Evolutionary conservation across 805 yeast genomes (phyloP), one percentile per base, ranked within the genome.

Genomic region (Kuraishia floccosa): DNA sequence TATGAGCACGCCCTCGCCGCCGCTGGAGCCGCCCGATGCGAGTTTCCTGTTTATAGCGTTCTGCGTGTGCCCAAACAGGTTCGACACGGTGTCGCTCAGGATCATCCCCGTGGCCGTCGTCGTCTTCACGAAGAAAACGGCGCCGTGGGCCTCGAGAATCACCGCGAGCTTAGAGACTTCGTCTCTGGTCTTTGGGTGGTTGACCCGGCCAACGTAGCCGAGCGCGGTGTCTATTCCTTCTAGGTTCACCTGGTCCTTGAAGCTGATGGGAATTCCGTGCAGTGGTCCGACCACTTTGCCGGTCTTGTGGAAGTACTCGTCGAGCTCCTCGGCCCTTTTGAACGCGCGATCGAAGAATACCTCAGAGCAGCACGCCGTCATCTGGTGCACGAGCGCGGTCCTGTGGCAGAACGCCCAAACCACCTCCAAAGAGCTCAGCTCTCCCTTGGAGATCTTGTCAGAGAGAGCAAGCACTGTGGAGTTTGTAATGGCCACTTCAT

Each of bases 191-290:
- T 44, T 56, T 27, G 57, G 63, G 31, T 17, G 41, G 13, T 34
- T 33, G 18, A 31, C 17, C 25, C 21, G 43, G 27, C 43, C 41
- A 9, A 59, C 55, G 35, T 58, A 61, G 3, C 64, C 61, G 17
- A 56, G 54, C 19, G 63, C 57, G 5, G 68, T 54, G 34, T 58
- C 53, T 25, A 49, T 47, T 15, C 60, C 63, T 34, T 48, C 53
- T 36, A 54, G 47, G 34, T 54, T 47, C 40, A 59, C 48, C 39
- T 63, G 69, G 40, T 65, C 70, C 39, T 65, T 65, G 25, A 64
- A 44, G 0, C 69, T 63, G 13, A 65, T 43, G 1, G 71, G 72
- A 30, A 63, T 43, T 4, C 69, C 70, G 37, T 61, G 70, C 30
- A 62, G 49, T 11, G 60, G 64, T 19, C 68, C 70, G 13, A 54